Percentiles rank a stretch among this genome's conserved stretches.
These are phyloP conservation scores for Fagopyrum tataricum DNA, from an alignment of 148 eudicot genomes.

Conservation along the genomic window DNA sequence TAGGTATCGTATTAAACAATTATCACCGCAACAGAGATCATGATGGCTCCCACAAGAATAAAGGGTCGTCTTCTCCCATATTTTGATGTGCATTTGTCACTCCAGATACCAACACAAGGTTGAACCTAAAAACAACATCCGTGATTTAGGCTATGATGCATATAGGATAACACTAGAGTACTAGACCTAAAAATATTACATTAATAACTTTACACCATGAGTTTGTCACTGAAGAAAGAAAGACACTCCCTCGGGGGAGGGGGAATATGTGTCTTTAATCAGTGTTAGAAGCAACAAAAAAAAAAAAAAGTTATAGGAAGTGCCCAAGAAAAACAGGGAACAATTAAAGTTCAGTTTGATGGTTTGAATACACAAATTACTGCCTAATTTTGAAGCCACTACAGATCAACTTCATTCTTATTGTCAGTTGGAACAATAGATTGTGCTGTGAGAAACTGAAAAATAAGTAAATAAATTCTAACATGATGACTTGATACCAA, in stretches of 20 bases:
- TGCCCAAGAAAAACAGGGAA: neutral
- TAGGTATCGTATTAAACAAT: conserved; percentile 15
- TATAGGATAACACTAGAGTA: neutral
- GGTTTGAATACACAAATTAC: neutral
- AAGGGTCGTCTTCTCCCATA: conserved; percentile 97
- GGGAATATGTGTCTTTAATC: no score
- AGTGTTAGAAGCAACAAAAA: neutral
- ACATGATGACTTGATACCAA: no score
- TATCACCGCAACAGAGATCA: conserved; percentile 86
- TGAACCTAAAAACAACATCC: conserved; percentile 62
- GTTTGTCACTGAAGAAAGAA: neutral
- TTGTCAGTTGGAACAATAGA: neutral
- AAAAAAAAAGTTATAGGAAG: neutral
- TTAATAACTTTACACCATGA: neutral
- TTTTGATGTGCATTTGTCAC: conserved; percentile 93
- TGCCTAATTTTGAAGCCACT: no score
- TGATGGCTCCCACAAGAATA: conserved; percentile 81
- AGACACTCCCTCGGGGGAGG: neutral
- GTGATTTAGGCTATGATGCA: neutral
- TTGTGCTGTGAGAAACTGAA: no score
- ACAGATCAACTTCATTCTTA: neutral
- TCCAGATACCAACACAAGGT: conserved; percentile 99
- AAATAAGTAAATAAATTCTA: no score
- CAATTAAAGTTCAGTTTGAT: neutral
- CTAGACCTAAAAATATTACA: neutral